phyloP scores from a whole-genome alignment of 2,329 filamentous ascomycete genomes.

The Nemania serpens region DNA sequence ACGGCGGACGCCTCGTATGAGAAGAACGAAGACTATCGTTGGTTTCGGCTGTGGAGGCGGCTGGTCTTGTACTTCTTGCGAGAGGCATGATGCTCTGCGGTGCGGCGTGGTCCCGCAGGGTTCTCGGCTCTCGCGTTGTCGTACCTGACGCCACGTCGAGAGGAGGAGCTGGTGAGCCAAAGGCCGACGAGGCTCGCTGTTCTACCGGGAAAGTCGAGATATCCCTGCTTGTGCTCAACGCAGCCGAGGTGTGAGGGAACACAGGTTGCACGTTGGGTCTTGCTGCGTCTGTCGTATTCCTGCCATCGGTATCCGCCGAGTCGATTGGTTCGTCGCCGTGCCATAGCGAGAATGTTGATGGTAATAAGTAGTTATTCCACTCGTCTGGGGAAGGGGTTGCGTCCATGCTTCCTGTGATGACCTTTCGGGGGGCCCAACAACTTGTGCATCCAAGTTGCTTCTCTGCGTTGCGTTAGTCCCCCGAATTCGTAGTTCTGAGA shows the following conservation, averaged over 20 bases:
- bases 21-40: slow-evolving; percentile 13
- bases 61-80: not conserved
- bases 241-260: not conserved
- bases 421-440: too few relatives aligned
- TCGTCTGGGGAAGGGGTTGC: slow-evolving; percentile 11
- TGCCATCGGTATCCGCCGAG: not conserved
- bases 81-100: slow-evolving; percentile 1
- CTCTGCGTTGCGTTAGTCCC: too few relatives aligned
- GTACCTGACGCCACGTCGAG: not conserved
- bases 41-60: slow-evolving; percentile 11
- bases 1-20: slow-evolving; percentile 24
- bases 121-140: slow-evolving; percentile 16
- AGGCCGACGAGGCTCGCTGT: slow-evolving; percentile 1
- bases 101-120: slow-evolving; percentile 1
- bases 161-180: slow-evolving; percentile 14
- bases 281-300: not conserved
- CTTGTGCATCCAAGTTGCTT: too few relatives aligned
- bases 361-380: slow-evolving; percentile 22
- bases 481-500: not conserved
- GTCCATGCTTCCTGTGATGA: slow-evolving; percentile 3
- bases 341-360: slow-evolving; percentile 37
- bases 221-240: slow-evolving; percentile 3
- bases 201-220: not conserved
- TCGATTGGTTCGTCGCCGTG: slow-evolving; percentile 3
- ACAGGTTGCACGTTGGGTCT: not conserved